Conservation (phyloP, 169 alveolate genomes). For the Eimeria maxima region DNA sequence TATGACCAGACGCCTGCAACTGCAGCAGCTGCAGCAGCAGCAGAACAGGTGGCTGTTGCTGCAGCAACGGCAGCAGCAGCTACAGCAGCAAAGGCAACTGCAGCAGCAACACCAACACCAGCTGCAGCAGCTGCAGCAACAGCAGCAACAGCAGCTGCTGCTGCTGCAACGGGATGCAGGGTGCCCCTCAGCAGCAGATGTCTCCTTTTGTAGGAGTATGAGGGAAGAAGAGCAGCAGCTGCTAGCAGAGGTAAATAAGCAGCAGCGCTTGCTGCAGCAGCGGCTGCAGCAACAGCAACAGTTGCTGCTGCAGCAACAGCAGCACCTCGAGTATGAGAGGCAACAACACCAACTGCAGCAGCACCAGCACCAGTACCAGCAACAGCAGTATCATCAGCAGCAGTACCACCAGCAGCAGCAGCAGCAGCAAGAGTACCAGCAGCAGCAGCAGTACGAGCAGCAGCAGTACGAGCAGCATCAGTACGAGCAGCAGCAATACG, state of each 20-base stretch:
- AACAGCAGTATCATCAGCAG: too few species aligned
- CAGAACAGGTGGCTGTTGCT: not conserved
- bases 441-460: too few species aligned
- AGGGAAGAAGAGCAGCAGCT: not conserved
- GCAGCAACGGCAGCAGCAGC: slow-evolving; percentile 55
- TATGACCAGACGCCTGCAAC: not conserved
- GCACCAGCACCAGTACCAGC: too few species aligned
- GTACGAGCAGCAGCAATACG: too few species aligned
- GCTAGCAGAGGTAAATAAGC: not conserved
- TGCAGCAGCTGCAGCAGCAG: slow-evolving; percentile 46
- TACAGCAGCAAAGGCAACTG: slow-evolving; percentile 8
- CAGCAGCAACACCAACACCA: slow-evolving; percentile 25
- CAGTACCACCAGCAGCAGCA: too few species aligned
- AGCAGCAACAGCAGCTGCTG: too few species aligned
- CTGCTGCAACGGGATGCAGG: not conserved
- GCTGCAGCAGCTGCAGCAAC: not conserved
- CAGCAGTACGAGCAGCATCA: too few species aligned
- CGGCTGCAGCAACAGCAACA: slow-evolving; percentile 46
- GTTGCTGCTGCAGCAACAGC: slow-evolving; percentile 15
- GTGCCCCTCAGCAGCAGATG: not conserved
- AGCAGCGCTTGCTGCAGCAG: slow-evolving; percentile 18
- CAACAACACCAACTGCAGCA: too few species aligned
- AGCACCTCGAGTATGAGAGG: too few species aligned
- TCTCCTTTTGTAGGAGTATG: not conserved
- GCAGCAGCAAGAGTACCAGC: too few species aligned